Conservation (phyloP, 2,329 filamentous ascomycete genomes). For the Escovopsis weberi region DNA sequence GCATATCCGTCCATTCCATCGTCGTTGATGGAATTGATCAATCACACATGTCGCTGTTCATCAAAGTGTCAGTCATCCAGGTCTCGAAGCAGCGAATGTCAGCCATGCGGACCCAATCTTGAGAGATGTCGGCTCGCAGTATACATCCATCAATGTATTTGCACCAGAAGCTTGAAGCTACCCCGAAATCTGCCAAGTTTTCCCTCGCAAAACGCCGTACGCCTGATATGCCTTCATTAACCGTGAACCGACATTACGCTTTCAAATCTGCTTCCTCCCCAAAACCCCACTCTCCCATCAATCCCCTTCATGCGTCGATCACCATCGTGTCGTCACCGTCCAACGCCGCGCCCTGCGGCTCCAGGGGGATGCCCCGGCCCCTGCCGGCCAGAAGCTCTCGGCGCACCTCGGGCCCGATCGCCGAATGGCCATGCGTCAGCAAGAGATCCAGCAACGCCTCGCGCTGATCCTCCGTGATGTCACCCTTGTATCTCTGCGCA, state of each 20-base stretch:
- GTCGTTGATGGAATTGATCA: too few species aligned
- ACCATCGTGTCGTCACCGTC: slow-evolving; percentile 91
- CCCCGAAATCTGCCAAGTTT: slow-evolving; percentile 1
- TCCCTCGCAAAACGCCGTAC: slow-evolving; percentile 7
- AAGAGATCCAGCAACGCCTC: slow-evolving; percentile 83
- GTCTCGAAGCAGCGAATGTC: too few species aligned
- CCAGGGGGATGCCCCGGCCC: slow-evolving; percentile 59
- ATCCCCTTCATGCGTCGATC: slow-evolving; percentile 32
- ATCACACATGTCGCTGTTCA: too few species aligned
- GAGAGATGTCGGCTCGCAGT: background rate
- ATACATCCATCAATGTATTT: background rate
- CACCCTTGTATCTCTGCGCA: slow-evolving; percentile 86
- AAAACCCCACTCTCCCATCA: background rate
- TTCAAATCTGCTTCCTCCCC: background rate
- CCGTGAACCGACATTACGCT: background rate
- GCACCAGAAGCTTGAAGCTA: background rate
- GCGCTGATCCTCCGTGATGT: slow-evolving; percentile 88
- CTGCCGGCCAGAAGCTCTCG: slow-evolving; percentile 78
- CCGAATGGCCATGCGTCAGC: slow-evolving; percentile 67
- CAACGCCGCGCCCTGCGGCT: slow-evolving; percentile 37
- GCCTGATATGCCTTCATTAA: slow-evolving; percentile 8
- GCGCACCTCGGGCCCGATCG: slow-evolving; percentile 82
- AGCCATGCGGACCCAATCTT: too few species aligned
- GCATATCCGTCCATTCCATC: too few species aligned
- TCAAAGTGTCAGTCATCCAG: too few species aligned